Base-by-base conservation (phyloP, 2,329 filamentous ascomycete genomes). In the Fusarium sp. region DNA sequence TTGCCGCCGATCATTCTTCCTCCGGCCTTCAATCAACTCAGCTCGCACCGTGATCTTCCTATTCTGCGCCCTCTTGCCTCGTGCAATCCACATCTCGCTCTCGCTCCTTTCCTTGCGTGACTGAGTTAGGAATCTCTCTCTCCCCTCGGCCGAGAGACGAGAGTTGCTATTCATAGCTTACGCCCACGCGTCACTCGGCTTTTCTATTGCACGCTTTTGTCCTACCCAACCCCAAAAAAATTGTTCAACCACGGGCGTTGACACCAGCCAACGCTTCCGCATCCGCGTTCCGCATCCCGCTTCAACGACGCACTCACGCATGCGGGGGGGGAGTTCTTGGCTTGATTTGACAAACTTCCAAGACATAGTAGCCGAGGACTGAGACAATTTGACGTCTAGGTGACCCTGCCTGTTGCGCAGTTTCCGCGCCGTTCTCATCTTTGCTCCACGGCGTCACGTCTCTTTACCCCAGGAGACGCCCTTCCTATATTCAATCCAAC, bases 311-410 rank as follows among this genome's bases (percentile, higher is more conserved):
- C 70, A 75, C 70, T 68, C 70, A 72, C 74, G 73, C 70, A 73
- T 68, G 73, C 77, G 67, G 74, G 72, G 57, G 57, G 60, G 48
- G 48, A 20, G 41, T 67, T 67, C 67, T 64, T 58, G 61, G 54
- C 50, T 66, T 74, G 66, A 73, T 66, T 67, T 67, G 66, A 39
- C 50, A 67, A 67, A 73, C 64, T 64, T 71, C 64, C 70, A 73
- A 75, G 73, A 75, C 76, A 77, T 68, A 67, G 67, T 74, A 71
- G 63, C 65, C 67, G 70, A 57, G 63, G 35, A 64, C 71, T 72
- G 68, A 79, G 71, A 77, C 75, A 78, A 70, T 62, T 70, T 77
- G 76, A 78, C 76, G 71, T 76, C 74, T 73, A 72, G 41, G 48
- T 62, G 67, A 65, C 45, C 70, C 30, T 71, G 39, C 57, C 43